Evolutionary conservation across 208 protist genomes (phyloP).

Genomic region (Lotmaria passim): DNA sequence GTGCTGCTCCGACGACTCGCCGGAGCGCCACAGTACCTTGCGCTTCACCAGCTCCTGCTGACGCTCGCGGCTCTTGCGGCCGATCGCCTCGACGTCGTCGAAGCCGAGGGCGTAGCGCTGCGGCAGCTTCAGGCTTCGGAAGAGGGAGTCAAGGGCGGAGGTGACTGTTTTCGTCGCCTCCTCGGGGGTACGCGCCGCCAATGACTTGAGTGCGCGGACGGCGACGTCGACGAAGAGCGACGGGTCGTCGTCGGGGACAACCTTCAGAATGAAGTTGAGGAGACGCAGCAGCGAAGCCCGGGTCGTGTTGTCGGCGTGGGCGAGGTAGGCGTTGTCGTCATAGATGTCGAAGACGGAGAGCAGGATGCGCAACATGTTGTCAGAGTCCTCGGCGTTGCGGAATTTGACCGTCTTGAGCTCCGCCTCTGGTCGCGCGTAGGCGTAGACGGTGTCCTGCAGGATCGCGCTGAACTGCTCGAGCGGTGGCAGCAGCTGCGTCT

Average conservation of each 20-base stretch:
- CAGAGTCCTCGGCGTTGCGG: constrained; percentile 78
- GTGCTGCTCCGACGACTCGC: constrained; percentile 50
- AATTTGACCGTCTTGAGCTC: constrained; percentile 77
- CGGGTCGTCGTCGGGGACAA: constrained; percentile 89
- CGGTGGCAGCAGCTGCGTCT: constrained; percentile 62
- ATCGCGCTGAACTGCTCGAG: constrained; percentile 76
- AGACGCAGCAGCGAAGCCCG: constrained; percentile 70
- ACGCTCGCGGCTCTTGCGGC: constrained; percentile 83
- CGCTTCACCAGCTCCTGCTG: constrained; percentile 75
- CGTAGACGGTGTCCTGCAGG: constrained; percentile 85
- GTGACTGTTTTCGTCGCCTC: constrained; percentile 83
- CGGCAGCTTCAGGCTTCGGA: constrained; percentile 79
- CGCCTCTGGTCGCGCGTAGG: constrained; percentile 78
- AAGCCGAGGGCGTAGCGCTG: constrained; percentile 80
- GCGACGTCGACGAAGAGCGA: constrained; percentile 85
- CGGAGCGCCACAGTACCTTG: constrained; percentile 56
- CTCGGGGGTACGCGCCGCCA: constrained; percentile 79
- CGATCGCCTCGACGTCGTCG: constrained; percentile 89
- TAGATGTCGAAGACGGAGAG: constrained; percentile 87
- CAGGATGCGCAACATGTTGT: constrained; percentile 85
- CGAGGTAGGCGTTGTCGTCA: constrained; percentile 86
- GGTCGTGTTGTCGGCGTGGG: constrained; percentile 89
- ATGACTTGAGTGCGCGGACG: constrained; percentile 72
- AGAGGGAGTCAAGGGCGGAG: constrained; percentile 80
- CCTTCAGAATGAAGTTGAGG: constrained; percentile 85